Percentiles rank a stretch among this genome's conserved stretches.
These are phyloP conservation scores for Fusarium sp. DNA, from an alignment of 2,329 filamentous ascomycete genomes.

Conservation along the genomic window DNA sequence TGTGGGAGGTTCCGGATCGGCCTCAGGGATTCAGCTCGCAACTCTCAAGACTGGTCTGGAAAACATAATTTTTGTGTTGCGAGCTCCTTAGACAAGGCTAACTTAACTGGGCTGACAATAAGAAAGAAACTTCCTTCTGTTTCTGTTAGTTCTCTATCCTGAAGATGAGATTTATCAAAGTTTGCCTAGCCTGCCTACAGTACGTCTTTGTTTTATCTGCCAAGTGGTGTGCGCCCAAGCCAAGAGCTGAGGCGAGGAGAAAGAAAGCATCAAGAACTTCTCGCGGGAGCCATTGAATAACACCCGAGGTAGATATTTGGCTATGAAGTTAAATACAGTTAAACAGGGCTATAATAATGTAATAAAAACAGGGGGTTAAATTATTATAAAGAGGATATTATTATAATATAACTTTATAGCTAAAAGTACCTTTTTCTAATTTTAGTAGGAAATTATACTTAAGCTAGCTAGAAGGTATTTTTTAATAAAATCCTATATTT, in stretches of 20 bases:
- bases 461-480: too few relatives aligned
- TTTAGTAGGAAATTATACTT: too few relatives aligned
- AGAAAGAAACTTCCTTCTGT: background rate
- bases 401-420: too few relatives aligned
- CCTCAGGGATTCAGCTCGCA: constrained; percentile 31
- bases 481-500: too few relatives aligned
- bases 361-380: too few relatives aligned
- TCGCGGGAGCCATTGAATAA: background rate
- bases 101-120: background rate
- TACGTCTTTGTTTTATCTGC: too few relatives aligned
- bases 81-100: background rate
- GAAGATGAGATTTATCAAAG: too few relatives aligned
- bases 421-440: too few relatives aligned
- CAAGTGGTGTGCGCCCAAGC: constrained; percentile 5
- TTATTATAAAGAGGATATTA: too few relatives aligned
- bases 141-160: too few relatives aligned
- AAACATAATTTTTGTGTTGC: constrained; percentile 1
- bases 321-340: background rate
- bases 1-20: constrained; percentile 32
- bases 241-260: constrained; percentile 11
- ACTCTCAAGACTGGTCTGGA: background rate
- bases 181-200: too few relatives aligned
- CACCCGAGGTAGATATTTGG: background rate
- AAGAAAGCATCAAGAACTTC: background rate
- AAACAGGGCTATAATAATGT: too few relatives aligned